phyloP scores from a whole-genome alignment of 2,329 filamentous ascomycete species.

The Orbilia brochopaga region DNA sequence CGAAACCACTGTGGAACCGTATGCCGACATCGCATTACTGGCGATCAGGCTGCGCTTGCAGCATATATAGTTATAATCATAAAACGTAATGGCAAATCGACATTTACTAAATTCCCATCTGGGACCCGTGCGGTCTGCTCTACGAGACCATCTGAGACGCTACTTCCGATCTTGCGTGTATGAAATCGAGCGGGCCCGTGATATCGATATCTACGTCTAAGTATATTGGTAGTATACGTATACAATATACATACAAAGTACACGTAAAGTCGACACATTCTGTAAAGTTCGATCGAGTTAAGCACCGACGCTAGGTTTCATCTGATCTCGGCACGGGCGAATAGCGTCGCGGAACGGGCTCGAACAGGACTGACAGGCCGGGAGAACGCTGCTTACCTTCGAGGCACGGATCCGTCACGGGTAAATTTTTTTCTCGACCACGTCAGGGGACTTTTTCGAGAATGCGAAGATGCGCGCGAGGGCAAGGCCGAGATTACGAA shows the following conservation, averaged over 20 bases:
- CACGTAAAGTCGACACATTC: neutral
- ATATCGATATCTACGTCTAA: neutral
- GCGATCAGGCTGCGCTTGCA: too few species aligned
- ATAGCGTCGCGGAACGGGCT: neutral
- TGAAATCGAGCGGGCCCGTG: too few species aligned
- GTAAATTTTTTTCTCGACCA: neutral
- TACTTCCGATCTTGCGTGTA: too few species aligned
- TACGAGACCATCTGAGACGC: too few species aligned
- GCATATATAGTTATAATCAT: too few species aligned
- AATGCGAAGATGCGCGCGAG: too few species aligned
- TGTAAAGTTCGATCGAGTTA: neutral
- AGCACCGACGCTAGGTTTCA: conserved; percentile 15
- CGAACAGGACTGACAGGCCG: conserved; percentile 1
- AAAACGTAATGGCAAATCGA: neutral
- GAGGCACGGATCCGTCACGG: neutral
- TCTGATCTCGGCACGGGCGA: conserved; percentile 6
- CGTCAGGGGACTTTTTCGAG: neutral
- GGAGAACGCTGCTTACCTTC: neutral
- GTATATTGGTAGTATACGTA: conserved; percentile 3
- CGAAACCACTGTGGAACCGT: too few species aligned
- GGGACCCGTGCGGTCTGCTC: too few species aligned
- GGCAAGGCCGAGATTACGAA: neutral
- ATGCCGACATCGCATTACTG: too few species aligned
- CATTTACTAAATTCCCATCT: neutral
- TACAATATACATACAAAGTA: neutral